phyloP scores from a whole-genome alignment of 2,329 filamentous ascomycete species.

The Podosphaera xanthii region DNA sequence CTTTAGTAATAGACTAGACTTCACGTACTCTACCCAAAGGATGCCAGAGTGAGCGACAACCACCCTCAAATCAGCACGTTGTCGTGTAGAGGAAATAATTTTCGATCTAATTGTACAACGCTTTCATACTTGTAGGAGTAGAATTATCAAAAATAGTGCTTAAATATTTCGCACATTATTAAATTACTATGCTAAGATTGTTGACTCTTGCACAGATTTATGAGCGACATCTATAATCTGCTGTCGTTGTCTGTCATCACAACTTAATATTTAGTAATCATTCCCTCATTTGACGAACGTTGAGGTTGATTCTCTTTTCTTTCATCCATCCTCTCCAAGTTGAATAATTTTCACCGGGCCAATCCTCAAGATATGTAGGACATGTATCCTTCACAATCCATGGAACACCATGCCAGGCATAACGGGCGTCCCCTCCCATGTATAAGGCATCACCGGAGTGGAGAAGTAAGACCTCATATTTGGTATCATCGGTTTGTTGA shows the following conservation, averaged over 20 bases:
- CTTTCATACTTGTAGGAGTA: too few relatives aligned
- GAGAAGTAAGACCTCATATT: conserved; percentile 39
- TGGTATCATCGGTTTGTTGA: conserved; percentile 12
- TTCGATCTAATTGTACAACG: too few relatives aligned
- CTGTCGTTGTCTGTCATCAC: not conserved
- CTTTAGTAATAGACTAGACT: too few relatives aligned
- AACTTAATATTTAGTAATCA: not conserved
- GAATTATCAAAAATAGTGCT: too few relatives aligned
- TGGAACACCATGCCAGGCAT: conserved; percentile 89
- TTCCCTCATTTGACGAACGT: conserved; percentile 67
- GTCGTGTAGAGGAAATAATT: too few relatives aligned
- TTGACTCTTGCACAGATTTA: too few relatives aligned
- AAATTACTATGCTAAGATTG: too few relatives aligned
- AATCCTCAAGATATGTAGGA: conserved; percentile 47
- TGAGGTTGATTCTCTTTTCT: conserved; percentile 72
- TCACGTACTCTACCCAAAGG: too few relatives aligned
- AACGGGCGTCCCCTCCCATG: conserved; percentile 62
- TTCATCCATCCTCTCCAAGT: conserved; percentile 74
- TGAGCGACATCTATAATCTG: not conserved
- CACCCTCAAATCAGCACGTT: too few relatives aligned
- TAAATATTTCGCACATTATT: too few relatives aligned
- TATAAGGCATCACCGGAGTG: conserved; percentile 75
- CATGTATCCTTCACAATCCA: conserved; percentile 65
- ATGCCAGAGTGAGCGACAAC: too few relatives aligned
- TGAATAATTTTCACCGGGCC: conserved; percentile 35